These are phyloP conservation scores for Solanum peruvianum DNA, from an alignment of 257 asterid genomes.

Conservation along the genomic window DNA sequence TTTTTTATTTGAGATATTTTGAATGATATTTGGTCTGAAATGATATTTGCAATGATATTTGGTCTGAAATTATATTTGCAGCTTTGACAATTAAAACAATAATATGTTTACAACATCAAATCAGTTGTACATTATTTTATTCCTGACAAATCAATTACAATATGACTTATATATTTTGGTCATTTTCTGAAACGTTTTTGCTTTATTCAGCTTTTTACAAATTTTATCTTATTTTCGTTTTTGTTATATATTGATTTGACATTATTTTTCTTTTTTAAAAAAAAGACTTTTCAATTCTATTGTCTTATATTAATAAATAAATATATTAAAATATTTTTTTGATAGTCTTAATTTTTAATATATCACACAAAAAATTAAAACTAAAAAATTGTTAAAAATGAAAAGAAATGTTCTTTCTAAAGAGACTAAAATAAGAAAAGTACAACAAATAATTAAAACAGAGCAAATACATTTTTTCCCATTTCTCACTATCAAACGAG, in stretches of 20 bases:
- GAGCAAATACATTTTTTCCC: background rate
- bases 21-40: background rate
- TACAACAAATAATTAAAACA: too few relatives aligned
- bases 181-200: background rate
- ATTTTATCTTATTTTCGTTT: too few relatives aligned
- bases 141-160: background rate
- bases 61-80: background rate
- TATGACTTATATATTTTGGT: background rate
- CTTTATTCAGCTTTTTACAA: background rate
- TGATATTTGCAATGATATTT: background rate
- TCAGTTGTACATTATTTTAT: background rate
- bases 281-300: too few relatives aligned
- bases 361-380: too few relatives aligned
- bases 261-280: too few relatives aligned
- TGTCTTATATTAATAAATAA: too few relatives aligned
- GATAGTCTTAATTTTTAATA: too few relatives aligned
- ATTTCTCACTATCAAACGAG: background rate
- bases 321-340: too few relatives aligned
- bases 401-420: too few relatives aligned
- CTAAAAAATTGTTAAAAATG: too few relatives aligned
- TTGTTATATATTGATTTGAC: background rate
- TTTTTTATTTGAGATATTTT: background rate
- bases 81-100: background rate
- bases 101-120: background rate
- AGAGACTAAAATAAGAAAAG: too few relatives aligned